Evolutionary conservation across 169 alveolate genomes (phyloP).

Genomic region (Miamiensis avidus): DNA sequence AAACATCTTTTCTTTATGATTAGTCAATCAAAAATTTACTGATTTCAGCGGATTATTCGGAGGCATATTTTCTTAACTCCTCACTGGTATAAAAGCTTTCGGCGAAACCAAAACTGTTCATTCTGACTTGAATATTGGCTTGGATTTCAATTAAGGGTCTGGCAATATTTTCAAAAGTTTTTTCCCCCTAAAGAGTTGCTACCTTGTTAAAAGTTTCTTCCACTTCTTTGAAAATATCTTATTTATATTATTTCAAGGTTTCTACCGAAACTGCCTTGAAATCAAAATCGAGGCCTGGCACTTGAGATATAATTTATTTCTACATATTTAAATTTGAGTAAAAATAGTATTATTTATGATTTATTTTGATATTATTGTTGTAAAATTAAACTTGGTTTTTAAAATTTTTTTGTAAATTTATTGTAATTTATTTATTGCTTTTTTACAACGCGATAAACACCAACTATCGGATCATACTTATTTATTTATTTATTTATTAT

Average conservation of each 20-base stretch:
- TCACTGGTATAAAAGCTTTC: background rate
- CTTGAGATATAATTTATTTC: no score
- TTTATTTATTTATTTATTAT: no score
- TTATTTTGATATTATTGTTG: no score
- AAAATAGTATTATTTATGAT: no score
- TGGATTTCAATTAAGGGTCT: background rate
- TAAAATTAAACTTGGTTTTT: no score
- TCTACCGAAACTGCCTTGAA: background rate
- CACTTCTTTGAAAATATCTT: background rate
- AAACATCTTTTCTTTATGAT: background rate
- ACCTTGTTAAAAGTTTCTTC: background rate
- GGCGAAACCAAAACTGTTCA: background rate
- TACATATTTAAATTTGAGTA: no score
- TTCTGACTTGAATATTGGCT: background rate
- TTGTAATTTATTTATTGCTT: no score
- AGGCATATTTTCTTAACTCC: background rate
- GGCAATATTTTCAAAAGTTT: background rate
- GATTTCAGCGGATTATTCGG: background rate
- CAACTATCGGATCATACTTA: no score
- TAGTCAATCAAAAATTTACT: background rate
- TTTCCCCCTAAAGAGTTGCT: background rate
- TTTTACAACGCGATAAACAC: no score
- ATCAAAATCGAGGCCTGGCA: background rate
- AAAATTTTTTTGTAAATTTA: no score
- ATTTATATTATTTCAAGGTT: no score